A percentile compares a stretch with the other conserved stretches of the same genome.
These are phyloP conservation scores for Maudiozyma pseudohumilis DNA, from an alignment of 805 yeast genomes.

Conservation along the genomic window DNA sequence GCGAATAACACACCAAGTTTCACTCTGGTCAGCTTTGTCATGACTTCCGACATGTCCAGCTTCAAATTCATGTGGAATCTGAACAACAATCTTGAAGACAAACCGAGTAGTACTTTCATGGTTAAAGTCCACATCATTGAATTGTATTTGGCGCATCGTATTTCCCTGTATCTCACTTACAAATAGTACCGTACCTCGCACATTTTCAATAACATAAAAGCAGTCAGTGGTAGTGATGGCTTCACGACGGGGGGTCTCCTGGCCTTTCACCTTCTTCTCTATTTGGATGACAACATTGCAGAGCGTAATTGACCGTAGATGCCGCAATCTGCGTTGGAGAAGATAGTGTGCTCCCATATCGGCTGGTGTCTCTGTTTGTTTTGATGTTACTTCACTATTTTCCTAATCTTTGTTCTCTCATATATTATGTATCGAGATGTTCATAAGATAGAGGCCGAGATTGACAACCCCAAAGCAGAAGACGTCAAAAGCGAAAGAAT, in stretches of 20 bases:
- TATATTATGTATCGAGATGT: too few relatives aligned
- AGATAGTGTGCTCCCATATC: slow-evolving; percentile 9
- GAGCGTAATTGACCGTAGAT: slow-evolving; percentile 18
- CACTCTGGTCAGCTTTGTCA: neutral
- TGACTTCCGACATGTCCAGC: too few relatives aligned
- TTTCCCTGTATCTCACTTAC: slow-evolving; percentile 23
- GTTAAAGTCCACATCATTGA: slow-evolving; percentile 19
- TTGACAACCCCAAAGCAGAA: too few relatives aligned
- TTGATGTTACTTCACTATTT: neutral
- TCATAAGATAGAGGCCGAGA: neutral
- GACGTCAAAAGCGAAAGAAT: neutral
- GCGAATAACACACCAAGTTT: slow-evolving; percentile 4
- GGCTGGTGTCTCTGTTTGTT: neutral
- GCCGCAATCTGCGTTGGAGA: slow-evolving; percentile 19
- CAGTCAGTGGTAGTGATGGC: slow-evolving; percentile 12
- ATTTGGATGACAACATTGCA: slow-evolving; percentile 11
- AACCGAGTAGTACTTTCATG: slow-evolving; percentile 11
- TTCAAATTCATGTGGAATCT: slow-evolving; percentile 11
- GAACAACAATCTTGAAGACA: slow-evolving; percentile 14
- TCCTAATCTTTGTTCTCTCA: neutral
- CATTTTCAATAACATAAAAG: slow-evolving; percentile 17
- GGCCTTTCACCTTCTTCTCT: neutral
- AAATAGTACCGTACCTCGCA: slow-evolving; percentile 13
- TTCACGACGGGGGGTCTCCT: neutral
- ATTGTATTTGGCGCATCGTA: slow-evolving; percentile 11